A percentile compares a stretch with the other conserved stretches of the same genome.
Evolutionary conservation across 352 stramenopile species (phyloP).

Genomic region (Aphanomyces cochlioides): DNA sequence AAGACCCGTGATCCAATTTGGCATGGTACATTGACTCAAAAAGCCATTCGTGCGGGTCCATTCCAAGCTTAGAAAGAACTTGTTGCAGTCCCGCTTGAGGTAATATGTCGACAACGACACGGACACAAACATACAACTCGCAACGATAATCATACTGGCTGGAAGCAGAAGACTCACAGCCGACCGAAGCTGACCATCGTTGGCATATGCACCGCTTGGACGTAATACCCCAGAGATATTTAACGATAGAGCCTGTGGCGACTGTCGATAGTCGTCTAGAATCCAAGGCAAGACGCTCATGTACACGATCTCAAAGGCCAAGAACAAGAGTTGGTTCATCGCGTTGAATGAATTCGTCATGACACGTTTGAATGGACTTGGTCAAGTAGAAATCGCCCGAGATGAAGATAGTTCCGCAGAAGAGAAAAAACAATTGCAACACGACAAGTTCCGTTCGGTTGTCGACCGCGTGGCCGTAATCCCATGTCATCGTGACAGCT

Average conservation of each 20-base stretch:
- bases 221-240: background rate
- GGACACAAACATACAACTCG: background rate
- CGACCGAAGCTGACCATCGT: background rate
- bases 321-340: background rate
- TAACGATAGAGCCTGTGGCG: background rate
- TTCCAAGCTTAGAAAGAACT: background rate
- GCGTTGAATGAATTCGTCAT: background rate
- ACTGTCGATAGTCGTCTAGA: background rate
- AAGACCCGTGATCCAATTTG: background rate
- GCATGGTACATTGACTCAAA: background rate
- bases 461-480: conserved; percentile 6
- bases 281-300: background rate
- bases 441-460: conserved; percentile 16
- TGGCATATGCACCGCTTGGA: background rate
- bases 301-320: background rate
- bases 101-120: background rate
- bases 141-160: background rate
- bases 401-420: background rate
- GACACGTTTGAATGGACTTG: background rate
- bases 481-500: background rate
- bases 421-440: background rate
- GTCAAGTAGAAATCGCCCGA: background rate
- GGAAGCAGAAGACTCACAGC: background rate
- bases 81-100: background rate
- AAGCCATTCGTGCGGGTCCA: background rate